Base-by-base conservation (phyloP, 192 early-diverging fungal genomes). In the Backusella circina region DNA sequence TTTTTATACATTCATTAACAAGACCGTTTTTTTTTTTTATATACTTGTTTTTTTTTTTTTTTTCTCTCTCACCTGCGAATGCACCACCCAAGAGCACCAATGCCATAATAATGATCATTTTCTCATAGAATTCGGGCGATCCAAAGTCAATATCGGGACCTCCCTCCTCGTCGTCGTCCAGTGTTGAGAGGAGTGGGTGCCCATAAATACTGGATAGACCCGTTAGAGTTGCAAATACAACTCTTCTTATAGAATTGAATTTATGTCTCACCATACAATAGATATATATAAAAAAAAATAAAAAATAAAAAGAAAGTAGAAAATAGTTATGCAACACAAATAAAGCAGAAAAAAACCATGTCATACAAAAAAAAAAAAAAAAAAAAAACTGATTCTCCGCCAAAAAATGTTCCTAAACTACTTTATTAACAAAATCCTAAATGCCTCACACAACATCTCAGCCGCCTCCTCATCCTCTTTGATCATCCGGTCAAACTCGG, bases 11-110 rank as follows among this genome's bases (percentile, higher is more conserved):
- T n/a, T n/a, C n/a, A n/a, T n/a, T n/a, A n/a, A n/a, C n/a, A n/a
- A n/a, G n/a, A n/a, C n/a, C n/a, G n/a, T n/a, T n/a, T n/a, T n/a
- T n/a, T n/a, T n/a, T n/a, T n/a, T n/a, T n/a, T n/a, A n/a, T n/a
- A n/a, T n/a, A n/a, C 44, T 2, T 15, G 7, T 47, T 36, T 38
- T 36, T 41, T 38, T 0, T 41, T 44, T 41, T 37, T 38, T 21
- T 69, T 68, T 18, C 38, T 38, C 8, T 67, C 38, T 26, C n/a
- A 80, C 92, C 94, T 7, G 94, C 93, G 78, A 95, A 88, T 44
- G 93, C 81, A 7, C 93, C 94, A 44, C 94, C 94, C 15, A 91
- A 65, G 21, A 95, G 75, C 1, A 95, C 94, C 16, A 95, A 83
- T 16, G 84, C 72, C 36, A 74, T 41, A 26, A 74, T 64, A 21